phyloP scores from a whole-genome alignment of 768 basidiomycete species.

The Clathrus columnatus region DNA sequence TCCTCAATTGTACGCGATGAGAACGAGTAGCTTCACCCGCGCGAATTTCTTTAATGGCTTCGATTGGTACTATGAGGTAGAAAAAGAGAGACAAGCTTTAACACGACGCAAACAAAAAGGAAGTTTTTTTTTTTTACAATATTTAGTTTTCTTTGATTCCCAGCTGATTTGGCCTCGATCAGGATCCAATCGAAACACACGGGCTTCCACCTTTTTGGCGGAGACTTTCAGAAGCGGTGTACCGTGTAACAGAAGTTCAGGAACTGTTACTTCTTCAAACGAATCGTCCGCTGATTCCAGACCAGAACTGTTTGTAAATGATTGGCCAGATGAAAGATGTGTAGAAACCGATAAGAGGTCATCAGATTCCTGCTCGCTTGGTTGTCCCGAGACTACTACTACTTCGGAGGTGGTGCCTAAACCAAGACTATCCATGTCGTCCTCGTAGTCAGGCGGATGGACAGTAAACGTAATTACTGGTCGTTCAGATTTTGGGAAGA shows the following conservation, averaged over 20 bases:
- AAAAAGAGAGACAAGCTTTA: constrained; percentile 1
- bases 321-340: background rate
- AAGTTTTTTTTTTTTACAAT: constrained; percentile 36
- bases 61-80: constrained; percentile 59
- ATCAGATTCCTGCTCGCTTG: background rate
- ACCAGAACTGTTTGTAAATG: background rate
- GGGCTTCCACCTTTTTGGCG: constrained; percentile 62
- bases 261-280: constrained; percentile 40
- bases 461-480: background rate
- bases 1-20: constrained; percentile 62
- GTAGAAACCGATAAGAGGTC: background rate
- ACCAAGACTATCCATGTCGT: no score
- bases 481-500: background rate
- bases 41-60: constrained; percentile 81
- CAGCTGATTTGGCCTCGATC: constrained; percentile 77
- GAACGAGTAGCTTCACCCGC: constrained; percentile 60
- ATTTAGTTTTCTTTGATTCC: constrained; percentile 61
- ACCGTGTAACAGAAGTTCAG: constrained; percentile 49
- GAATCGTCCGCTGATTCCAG: constrained; percentile 6
- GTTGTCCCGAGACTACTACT: background rate
- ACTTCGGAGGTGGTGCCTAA: background rate
- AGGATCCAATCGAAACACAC: constrained; percentile 63
- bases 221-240: constrained; percentile 79
- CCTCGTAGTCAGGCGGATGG: background rate
- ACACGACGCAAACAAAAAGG: constrained; percentile 5